These are phyloP conservation scores for Pythium guiyangense DNA, from an alignment of 352 stramenopile genomes.

Conservation along the genomic window DNA sequence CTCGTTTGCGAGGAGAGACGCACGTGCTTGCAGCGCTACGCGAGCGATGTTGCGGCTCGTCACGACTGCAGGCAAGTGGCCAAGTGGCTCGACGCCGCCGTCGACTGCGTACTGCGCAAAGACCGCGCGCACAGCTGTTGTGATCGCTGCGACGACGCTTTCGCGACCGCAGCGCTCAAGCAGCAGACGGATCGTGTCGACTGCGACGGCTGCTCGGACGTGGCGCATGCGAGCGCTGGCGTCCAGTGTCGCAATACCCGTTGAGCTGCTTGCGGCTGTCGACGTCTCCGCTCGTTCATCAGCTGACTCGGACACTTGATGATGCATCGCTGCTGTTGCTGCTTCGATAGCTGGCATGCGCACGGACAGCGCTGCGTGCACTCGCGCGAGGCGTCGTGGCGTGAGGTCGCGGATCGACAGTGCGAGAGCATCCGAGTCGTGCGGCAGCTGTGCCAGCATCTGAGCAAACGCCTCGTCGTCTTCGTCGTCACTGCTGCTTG, in stretches of 20 bases:
- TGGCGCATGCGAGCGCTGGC: conserved; percentile 7
- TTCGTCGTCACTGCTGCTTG: not conserved
- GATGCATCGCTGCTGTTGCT: not conserved
- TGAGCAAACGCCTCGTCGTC: conserved; percentile 7
- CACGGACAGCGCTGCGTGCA: conserved; percentile 5
- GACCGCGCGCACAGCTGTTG: conserved; percentile 4
- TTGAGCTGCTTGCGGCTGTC: no score
- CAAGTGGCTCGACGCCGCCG: conserved; percentile 9
- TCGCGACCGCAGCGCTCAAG: conserved; percentile 6
- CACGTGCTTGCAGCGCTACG: conserved; percentile 3
- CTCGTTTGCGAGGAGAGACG: not conserved
- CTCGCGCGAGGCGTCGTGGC: not conserved
- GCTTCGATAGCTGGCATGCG: not conserved
- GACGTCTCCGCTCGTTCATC: not conserved
- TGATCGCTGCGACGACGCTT: conserved; percentile 1
- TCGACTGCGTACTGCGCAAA: conserved; percentile 9
- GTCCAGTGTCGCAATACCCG: not conserved
- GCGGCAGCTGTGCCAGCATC: conserved; percentile 8
- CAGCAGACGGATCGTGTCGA: conserved; percentile 15
- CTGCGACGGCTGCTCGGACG: conserved; percentile 10
- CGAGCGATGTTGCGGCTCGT: conserved; percentile 15
- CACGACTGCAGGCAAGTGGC: conserved; percentile 4
- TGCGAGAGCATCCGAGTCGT: conserved; percentile 3
- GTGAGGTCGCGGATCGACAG: conserved; percentile 6
- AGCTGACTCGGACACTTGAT: not conserved